Conservation (phyloP, 2,329 filamentous ascomycete genomes). For the Clonostachys byssicola region DNA sequence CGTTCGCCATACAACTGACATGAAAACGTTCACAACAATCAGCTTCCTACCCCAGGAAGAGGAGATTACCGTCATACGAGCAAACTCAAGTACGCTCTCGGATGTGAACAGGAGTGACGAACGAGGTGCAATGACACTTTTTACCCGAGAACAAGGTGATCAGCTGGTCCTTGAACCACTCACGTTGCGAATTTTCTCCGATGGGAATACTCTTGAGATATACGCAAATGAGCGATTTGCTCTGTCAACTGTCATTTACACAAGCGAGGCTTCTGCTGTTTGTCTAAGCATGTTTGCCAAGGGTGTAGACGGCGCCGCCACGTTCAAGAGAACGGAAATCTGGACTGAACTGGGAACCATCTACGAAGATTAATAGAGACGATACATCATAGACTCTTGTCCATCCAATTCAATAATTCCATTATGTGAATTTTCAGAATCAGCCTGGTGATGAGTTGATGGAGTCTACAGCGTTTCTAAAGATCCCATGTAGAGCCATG, state of each 20-base stretch:
- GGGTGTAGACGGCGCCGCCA: not conserved
- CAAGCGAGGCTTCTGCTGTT: constrained; percentile 3
- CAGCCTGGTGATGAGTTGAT: too few species aligned
- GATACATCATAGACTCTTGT: too few species aligned
- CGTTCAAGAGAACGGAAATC: too few species aligned
- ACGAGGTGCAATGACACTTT: constrained; percentile 40
- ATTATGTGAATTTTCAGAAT: too few species aligned
- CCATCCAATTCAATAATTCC: too few species aligned
- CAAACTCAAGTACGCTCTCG: constrained; percentile 17
- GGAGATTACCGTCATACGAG: constrained; percentile 30
- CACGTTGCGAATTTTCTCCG: constrained; percentile 12
- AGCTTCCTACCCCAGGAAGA: constrained; percentile 29
- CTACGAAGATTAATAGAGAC: too few species aligned
- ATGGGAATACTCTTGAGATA: constrained; percentile 15
- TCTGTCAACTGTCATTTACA: constrained; percentile 16
- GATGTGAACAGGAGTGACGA: constrained; percentile 27
- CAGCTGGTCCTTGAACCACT: constrained; percentile 8
- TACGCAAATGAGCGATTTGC: constrained; percentile 19
- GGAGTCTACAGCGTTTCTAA: too few species aligned
- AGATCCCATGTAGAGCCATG: too few species aligned
- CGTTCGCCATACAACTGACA: constrained; percentile 17
- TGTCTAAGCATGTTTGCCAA: constrained; percentile 17
- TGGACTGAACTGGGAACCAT: too few species aligned
- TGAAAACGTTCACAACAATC: constrained; percentile 24
- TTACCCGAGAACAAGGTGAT: constrained; percentile 12